phyloP scores from a whole-genome alignment of 2,329 filamentous ascomycete genomes.

The Colletotrichum sp. region DNA sequence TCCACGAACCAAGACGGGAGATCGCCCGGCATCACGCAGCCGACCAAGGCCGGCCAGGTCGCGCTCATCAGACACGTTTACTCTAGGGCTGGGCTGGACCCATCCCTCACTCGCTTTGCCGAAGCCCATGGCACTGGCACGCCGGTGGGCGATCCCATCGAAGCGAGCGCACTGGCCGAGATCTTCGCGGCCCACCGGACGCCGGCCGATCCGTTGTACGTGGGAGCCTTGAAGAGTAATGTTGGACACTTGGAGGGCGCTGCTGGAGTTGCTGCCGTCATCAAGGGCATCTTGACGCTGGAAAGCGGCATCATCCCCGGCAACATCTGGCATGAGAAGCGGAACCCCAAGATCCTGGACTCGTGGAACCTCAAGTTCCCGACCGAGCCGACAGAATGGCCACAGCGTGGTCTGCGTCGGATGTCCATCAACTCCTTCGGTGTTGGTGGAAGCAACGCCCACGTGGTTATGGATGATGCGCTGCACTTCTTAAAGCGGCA shows the following conservation, averaged over 20 bases:
- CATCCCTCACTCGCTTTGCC: constrained; percentile 32
- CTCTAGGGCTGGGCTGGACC: constrained; percentile 27
- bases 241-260: constrained; percentile 32
- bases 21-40: constrained; percentile 41
- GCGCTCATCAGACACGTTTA: constrained; percentile 43
- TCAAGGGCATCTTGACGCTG: constrained; percentile 32
- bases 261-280: constrained; percentile 27
- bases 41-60: constrained; percentile 32
- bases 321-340: constrained; percentile 31
- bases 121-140: constrained; percentile 62
- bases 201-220: constrained; percentile 31
- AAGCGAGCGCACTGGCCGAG: constrained; percentile 51
- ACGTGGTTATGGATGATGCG: constrained; percentile 38
- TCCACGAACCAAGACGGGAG: constrained; percentile 48
- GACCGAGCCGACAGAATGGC: neutral
- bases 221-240: constrained; percentile 24
- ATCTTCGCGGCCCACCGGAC: constrained; percentile 45
- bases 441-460: constrained; percentile 23
- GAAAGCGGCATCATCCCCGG: constrained; percentile 37
- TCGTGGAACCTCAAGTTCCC: constrained; percentile 37
- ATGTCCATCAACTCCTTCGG: constrained; percentile 55
- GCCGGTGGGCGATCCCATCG: constrained; percentile 58
- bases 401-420: constrained; percentile 47
- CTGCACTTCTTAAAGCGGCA: constrained; percentile 9
- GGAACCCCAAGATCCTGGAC: constrained; percentile 33